phyloP scores from a whole-genome alignment of 2,329 filamentous ascomycete genomes.

The Lecanosticta acicola region DNA sequence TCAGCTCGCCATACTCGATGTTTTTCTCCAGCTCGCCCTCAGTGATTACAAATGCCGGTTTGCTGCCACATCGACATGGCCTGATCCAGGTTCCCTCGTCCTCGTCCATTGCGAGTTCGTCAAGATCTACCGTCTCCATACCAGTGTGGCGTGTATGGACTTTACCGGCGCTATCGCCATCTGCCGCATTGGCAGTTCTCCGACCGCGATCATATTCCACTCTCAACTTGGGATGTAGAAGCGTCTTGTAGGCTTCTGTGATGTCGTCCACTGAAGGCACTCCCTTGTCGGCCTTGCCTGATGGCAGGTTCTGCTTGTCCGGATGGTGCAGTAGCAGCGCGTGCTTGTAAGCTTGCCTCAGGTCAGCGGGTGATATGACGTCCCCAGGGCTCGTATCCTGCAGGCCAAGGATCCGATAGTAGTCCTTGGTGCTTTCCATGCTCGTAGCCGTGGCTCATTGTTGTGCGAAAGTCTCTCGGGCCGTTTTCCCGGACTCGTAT shows the following conservation, averaged over 20 bases:
- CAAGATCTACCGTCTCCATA: constrained; percentile 54
- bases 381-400: constrained; percentile 16
- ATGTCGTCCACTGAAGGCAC: constrained; percentile 51
- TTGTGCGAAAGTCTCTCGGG: too few species aligned
- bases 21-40: constrained; percentile 52
- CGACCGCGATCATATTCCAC: constrained; percentile 47
- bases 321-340: constrained; percentile 55
- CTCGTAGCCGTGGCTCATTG: too few species aligned
- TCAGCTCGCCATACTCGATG: constrained; percentile 49
- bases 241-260: constrained; percentile 52
- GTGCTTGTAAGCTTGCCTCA: constrained; percentile 53
- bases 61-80: constrained; percentile 54
- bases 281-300: not conserved
- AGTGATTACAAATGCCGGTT: constrained; percentile 49
- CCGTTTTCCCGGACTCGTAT: too few species aligned
- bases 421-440: constrained; percentile 11
- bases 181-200: constrained; percentile 12
- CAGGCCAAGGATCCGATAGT: constrained; percentile 30
- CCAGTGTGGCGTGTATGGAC: constrained; percentile 37
- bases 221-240: constrained; percentile 42
- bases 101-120: constrained; percentile 46
- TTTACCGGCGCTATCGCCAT: not conserved
- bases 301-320: constrained; percentile 42
- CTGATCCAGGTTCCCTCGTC: constrained; percentile 43
- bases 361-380: constrained; percentile 28